Base-by-base conservation (phyloP, 331 rosid species). In the Acacia concinna region DNA sequence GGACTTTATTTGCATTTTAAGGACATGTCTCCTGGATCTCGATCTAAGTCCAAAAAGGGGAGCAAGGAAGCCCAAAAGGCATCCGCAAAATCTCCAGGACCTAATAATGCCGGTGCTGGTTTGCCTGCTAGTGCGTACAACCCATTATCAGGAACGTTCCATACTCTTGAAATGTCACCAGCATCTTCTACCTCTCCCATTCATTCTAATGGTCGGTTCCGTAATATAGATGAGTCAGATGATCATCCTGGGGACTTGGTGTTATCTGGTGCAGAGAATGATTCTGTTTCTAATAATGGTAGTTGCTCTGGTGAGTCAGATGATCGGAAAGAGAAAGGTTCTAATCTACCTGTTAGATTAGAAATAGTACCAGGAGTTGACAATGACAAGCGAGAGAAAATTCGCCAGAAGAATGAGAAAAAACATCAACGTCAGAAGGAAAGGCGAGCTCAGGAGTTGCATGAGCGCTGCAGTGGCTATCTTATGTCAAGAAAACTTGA, bases 241-340 rank as follows among this genome's bases (percentile, higher is more conserved):
- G 98, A 91, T 69, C 97, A 90, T 69, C 84, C 97, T 38, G 97
- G 85, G 49, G 89, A 85, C 80, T 86, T 88, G 3, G 69, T 75
- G 67, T 86, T 85, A 41, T 73, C 97, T n/a, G 88, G 88, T 75
- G 66, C 54, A 44, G 99, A 96, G 90, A 91, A 89, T 86, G 99
- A 96, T 90, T 88, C 98, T 80, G 91, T 93, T 87, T 96, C 99
- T 43, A 96, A 93, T 65, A 96, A 89, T 78, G 99, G 91, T 80
- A 96, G 99, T 88, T 96, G 98, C 90, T 96, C 98, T 59, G 98
- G 99, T 57, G 99, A 96, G 88, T 96, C 99, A 1, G 99, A 93
- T 81, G 98, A 93, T 77, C 99, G 91, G 71, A 96, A 91, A 87
- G 97, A 95, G 11, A 92, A 86, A 87, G 66, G 81, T 54, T 81